Conservation (phyloP, 1,139 yeast species). For the Arxiozyma heterogenica region DNA sequence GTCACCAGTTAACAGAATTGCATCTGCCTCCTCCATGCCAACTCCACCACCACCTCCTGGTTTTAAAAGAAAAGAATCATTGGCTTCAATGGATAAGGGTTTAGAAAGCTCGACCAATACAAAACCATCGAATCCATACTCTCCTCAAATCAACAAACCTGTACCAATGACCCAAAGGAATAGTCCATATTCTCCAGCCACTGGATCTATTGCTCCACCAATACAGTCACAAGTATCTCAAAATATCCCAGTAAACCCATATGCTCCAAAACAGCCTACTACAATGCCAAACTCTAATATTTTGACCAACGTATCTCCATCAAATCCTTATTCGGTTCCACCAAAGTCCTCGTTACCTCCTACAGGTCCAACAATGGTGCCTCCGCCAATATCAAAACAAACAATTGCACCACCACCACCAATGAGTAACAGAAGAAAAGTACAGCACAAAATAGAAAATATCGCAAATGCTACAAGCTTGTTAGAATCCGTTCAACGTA, state of each 20-base stretch:
- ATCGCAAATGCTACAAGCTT: conserved; percentile 18
- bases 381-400: conserved; percentile 1
- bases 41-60: conserved; percentile 22
- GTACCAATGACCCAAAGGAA: conserved; percentile 31
- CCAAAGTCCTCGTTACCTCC: conserved; percentile 1
- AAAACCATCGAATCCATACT: conserved; percentile 31
- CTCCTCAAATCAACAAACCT: conserved; percentile 32
- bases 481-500: conserved; percentile 17
- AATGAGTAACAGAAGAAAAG: conserved; percentile 4
- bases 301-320: conserved; percentile 1
- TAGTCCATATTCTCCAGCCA: conserved; percentile 8
- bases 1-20: conserved; percentile 21
- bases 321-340: neutral
- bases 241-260: neutral
- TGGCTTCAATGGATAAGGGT: neutral
- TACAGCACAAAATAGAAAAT: conserved; percentile 12
- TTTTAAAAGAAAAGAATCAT: conserved; percentile 2
- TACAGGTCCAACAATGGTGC: neutral
- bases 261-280: conserved; percentile 7
- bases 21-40: conserved; percentile 17
- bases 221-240: conserved; percentile 21
- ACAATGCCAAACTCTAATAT: conserved; percentile 8
- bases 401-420: conserved; percentile 8
- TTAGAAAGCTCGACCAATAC: neutral
- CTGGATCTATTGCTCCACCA: conserved; percentile 11